Percentiles rank a stretch among this genome's conserved stretches.
phyloP scores from a whole-genome alignment of 177 flowering plant genomes.

The Viscum album region DNA sequence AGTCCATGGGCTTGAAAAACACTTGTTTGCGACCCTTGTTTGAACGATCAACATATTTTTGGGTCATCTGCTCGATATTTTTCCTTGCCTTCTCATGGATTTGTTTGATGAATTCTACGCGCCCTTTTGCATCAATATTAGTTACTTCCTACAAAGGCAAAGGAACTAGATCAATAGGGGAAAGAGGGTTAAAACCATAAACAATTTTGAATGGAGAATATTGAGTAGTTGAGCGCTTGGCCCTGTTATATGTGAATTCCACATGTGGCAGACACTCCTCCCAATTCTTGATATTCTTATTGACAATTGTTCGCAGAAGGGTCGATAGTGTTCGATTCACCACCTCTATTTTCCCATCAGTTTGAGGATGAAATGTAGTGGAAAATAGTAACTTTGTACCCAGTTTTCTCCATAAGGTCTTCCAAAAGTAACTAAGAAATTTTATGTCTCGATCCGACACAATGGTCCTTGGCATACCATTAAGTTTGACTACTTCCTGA shows the following conservation, averaged over 20 bases:
- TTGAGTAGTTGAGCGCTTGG: not conserved
- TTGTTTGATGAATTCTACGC: not conserved
- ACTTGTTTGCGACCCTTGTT: not conserved
- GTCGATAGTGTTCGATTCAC: not conserved
- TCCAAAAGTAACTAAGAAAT: not conserved
- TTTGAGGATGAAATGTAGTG: not conserved
- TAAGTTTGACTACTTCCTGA: not conserved
- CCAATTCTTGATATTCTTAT: not conserved
- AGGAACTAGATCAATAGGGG: not conserved
- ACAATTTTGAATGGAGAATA: not conserved
- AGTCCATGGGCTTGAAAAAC: not conserved
- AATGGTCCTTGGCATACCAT: not conserved
- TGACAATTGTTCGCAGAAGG: not conserved
- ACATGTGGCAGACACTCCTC: not conserved
- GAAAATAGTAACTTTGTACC: not conserved
- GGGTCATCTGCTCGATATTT: not conserved
- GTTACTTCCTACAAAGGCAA: not conserved
- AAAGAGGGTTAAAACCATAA: not conserved
- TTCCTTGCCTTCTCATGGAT: not conserved
- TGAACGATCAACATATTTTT: not conserved
- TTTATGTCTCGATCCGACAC: not conserved
- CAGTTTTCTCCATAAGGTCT: not conserved
- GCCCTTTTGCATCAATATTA: not conserved
- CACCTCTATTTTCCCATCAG: not conserved
- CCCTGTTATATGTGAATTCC: not conserved